Evolutionary conservation across 179 eudicot genomes (phyloP).

Genomic region (Drosera spatulata): DNA sequence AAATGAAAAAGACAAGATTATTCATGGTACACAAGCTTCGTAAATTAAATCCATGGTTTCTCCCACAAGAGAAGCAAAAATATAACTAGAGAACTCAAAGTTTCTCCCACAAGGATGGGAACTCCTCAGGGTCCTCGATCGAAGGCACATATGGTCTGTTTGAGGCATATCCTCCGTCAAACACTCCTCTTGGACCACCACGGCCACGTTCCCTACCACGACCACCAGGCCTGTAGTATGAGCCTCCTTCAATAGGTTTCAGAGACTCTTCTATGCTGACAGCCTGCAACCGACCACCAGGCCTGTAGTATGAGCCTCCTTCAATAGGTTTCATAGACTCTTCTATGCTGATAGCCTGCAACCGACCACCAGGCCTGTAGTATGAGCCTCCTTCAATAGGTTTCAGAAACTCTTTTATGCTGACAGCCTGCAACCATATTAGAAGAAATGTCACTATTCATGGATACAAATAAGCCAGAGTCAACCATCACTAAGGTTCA

Average conservation of each 20-base stretch:
- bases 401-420: conserved; percentile 92
- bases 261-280: conserved; percentile 92
- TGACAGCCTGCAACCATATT: conserved; percentile 45
- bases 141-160: conserved; percentile 46
- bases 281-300: conserved; percentile 49
- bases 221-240: conserved; percentile 18
- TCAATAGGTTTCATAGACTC: conserved; percentile 93
- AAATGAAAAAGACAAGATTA: too few relatives aligned
- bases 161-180: conserved; percentile 30
- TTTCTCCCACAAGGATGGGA: conserved; percentile 71
- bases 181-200: conserved; percentile 53
- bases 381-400: conserved; percentile 72
- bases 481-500: too few relatives aligned
- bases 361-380: conserved; percentile 24
- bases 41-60: too few relatives aligned
- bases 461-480: neutral
- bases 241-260: conserved; percentile 85
- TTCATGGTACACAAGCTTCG: too few relatives aligned
- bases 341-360: conserved; percentile 85
- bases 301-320: conserved; percentile 44
- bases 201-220: conserved; percentile 49
- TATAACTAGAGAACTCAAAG: neutral
- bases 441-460: neutral
- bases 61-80: too few relatives aligned
- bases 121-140: conserved; percentile 72